Percentiles rank a stretch among this genome's conserved stretches.
phyloP scores from a whole-genome alignment of 2,329 filamentous ascomycete genomes.

The Cadophora sp. region DNA sequence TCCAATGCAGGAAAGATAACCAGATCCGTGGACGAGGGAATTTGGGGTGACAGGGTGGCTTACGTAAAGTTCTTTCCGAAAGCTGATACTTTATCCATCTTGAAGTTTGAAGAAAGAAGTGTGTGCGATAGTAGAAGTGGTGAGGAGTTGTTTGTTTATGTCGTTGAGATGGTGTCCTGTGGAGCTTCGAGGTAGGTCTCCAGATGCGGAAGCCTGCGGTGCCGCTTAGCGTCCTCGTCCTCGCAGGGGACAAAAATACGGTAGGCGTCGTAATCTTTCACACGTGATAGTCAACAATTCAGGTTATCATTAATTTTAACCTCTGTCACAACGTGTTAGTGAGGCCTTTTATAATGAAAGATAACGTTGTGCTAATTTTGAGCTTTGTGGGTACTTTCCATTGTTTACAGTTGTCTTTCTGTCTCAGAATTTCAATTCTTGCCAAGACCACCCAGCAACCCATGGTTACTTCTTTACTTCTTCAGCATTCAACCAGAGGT shows the following conservation, averaged over 20 bases:
- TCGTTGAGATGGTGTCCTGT: conserved; percentile 22
- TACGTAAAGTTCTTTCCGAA: conserved; percentile 76
- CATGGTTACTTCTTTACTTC: too few relatives aligned
- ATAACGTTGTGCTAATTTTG: too few relatives aligned
- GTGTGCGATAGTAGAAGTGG: conserved; percentile 27
- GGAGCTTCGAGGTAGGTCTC: conserved; percentile 11
- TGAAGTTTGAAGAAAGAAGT: conserved; percentile 26
- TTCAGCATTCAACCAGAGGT: background rate
- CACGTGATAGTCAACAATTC: conserved; percentile 16
- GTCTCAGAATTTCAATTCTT: background rate
- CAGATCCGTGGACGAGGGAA: conserved; percentile 27
- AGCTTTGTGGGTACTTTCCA: too few relatives aligned
- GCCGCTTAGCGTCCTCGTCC: conserved; percentile 1
- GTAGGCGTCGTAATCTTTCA: conserved; percentile 8
- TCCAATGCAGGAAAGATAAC: conserved; percentile 32
- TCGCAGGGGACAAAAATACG: too few relatives aligned
- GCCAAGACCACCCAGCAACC: background rate
- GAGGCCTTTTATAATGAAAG: background rate
- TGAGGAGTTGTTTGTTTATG: conserved; percentile 28
- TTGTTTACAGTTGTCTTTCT: background rate
- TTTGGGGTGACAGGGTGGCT: conserved; percentile 40
- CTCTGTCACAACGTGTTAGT: background rate
- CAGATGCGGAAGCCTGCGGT: conserved; percentile 10
- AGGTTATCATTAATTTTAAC: too few relatives aligned
- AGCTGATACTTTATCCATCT: conserved; percentile 73